A percentile compares a stretch with the other conserved stretches of the same genome.
Evolutionary conservation across 768 basidiomycete genomes (phyloP).

Genomic region (Suillus clintonianus): DNA sequence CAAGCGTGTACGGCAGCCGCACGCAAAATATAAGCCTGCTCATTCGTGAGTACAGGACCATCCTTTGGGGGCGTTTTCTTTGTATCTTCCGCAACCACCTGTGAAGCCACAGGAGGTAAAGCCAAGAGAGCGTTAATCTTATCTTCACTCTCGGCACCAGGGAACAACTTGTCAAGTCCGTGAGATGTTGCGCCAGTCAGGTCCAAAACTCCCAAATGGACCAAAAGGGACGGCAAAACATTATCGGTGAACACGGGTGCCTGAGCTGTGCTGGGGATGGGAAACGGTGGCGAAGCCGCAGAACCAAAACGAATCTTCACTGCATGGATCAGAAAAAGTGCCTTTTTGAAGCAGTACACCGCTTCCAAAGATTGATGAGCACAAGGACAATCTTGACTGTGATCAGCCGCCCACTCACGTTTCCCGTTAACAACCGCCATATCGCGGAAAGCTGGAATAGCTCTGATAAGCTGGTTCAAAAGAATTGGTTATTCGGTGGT

Average conservation of each 20-base stretch:
- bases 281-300: constrained; percentile 53
- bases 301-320: constrained; percentile 67
- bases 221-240: constrained; percentile 78
- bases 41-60: constrained; percentile 54
- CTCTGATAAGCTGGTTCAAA: constrained; percentile 58
- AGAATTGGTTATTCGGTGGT: constrained; percentile 3
- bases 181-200: constrained; percentile 48
- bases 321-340: constrained; percentile 77
- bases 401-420: constrained; percentile 42
- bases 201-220: constrained; percentile 76
- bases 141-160: constrained; percentile 41
- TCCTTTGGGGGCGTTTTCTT: constrained; percentile 34
- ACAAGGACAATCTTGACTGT: constrained; percentile 1
- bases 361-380: constrained; percentile 39
- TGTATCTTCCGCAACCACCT: constrained; percentile 5
- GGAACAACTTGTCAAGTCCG: constrained; percentile 49
- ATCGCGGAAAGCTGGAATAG: constrained; percentile 83
- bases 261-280: constrained; percentile 57
- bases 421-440: constrained; percentile 65
- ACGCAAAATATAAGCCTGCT: constrained; percentile 73
- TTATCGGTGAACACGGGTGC: constrained; percentile 80
- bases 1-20: constrained; percentile 82
- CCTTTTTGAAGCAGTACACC: constrained; percentile 91
- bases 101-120: constrained; percentile 12
- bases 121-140: constrained; percentile 44